phyloP scores from a whole-genome alignment of 2,329 filamentous ascomycete species.

The Botrytis deweyae region DNA sequence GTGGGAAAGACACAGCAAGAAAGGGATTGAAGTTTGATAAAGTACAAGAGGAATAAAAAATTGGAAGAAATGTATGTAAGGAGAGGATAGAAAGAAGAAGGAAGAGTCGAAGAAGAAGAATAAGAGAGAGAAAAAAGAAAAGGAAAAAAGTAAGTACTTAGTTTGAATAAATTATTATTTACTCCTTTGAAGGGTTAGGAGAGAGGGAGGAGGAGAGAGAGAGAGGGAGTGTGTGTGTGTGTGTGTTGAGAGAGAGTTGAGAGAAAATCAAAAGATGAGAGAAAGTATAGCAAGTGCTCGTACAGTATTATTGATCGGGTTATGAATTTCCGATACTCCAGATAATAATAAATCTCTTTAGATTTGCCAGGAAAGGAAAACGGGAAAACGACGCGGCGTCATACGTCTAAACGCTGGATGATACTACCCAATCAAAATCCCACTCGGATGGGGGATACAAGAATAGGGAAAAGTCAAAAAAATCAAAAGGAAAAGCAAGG shows the following conservation, averaged over 20 bases:
- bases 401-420: conserved; percentile 11
- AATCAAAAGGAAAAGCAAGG: too few species aligned
- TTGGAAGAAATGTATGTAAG: neutral
- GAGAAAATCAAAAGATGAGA: neutral
- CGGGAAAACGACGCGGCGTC: conserved; percentile 4
- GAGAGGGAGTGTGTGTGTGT: too few species aligned
- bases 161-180: neutral
- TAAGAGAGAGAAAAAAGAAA: neutral
- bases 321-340: neutral
- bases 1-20: neutral
- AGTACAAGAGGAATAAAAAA: neutral
- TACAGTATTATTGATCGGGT: neutral
- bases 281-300: neutral
- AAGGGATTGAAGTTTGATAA: neutral
- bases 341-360: neutral
- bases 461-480: neutral
- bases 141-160: neutral
- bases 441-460: neutral
- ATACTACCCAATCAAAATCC: conserved; percentile 5
- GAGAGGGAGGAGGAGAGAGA: too few species aligned
- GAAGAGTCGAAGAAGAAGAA: neutral
- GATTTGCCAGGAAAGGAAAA: conserved; percentile 10
- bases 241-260: neutral
- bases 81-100: neutral
- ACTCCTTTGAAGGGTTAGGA: neutral